A percentile compares a stretch with the other conserved stretches of the same genome.
These are phyloP conservation scores for Puccinia coronata DNA, from an alignment of 1,284 basidiomycete genomes.

Conservation along the genomic window DNA sequence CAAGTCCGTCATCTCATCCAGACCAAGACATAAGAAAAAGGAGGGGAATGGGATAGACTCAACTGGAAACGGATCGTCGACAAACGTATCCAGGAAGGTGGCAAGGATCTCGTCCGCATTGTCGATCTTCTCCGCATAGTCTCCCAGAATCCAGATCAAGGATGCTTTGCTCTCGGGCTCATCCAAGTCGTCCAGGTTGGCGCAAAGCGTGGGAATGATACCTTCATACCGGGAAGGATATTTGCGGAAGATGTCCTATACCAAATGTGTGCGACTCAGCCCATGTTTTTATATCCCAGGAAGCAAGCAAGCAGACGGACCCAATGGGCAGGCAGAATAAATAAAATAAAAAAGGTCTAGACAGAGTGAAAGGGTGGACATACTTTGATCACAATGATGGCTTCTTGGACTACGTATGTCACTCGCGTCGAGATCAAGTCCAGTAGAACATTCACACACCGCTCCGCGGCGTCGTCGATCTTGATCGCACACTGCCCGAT, in stretches of 20 bases:
- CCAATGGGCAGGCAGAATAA: not conserved
- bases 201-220: conserved; percentile 89
- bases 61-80: conserved; percentile 87
- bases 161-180: conserved; percentile 95
- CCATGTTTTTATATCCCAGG: too few species aligned
- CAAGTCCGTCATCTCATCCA: not conserved
- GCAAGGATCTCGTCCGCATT: conserved; percentile 94
- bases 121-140: conserved; percentile 93
- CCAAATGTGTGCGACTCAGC: too few species aligned
- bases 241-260: conserved; percentile 88
- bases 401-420: conserved; percentile 95
- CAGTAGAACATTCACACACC: conserved; percentile 84
- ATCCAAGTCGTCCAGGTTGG: conserved; percentile 86
- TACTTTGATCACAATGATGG: conserved; percentile 85
- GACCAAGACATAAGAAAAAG: not conserved
- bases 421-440: conserved; percentile 89
- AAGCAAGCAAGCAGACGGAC: too few species aligned
- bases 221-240: conserved; percentile 97
- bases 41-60: conserved; percentile 53
- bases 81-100: conserved; percentile 83
- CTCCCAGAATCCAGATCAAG: conserved; percentile 97
- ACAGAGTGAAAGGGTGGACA: not conserved
- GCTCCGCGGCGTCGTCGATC: conserved; percentile 83
- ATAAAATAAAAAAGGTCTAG: not conserved
- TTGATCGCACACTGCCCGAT: conserved; percentile 98